Evolutionary conservation across 129 eudicot species (phyloP).

Genomic region (Solidago caesia): DNA sequence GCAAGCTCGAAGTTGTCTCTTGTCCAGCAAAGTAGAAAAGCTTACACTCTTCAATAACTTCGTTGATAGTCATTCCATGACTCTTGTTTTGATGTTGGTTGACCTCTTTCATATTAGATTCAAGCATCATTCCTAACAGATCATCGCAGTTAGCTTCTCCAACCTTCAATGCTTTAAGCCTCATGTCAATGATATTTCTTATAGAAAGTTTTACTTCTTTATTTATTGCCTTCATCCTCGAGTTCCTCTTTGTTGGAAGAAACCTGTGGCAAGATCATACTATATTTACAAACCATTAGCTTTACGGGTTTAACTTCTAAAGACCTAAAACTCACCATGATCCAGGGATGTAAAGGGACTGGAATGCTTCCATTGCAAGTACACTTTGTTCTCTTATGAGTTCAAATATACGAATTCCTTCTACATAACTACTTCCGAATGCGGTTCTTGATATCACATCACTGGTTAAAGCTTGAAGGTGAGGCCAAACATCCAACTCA

Average conservation of each 20-base stretch:
- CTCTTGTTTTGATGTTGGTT: conserved; percentile 29
- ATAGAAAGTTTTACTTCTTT: conserved; percentile 20
- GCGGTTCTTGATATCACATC: conserved; percentile 37
- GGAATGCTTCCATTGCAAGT: conserved; percentile 17
- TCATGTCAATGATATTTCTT: conserved; percentile 26
- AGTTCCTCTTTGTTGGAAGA: conserved; percentile 45
- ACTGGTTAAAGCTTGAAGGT: conserved; percentile 33
- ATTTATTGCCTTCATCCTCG: conserved; percentile 38
- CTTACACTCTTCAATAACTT: conserved; percentile 42
- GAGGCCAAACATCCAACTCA: conserved; percentile 38
- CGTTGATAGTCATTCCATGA: conserved; percentile 30
- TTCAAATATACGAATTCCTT: conserved; percentile 36
- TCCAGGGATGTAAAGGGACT: conserved; percentile 37
- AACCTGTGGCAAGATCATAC: conserved; percentile 21
- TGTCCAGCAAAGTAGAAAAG: conserved; percentile 46
- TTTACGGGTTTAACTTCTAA: no score
- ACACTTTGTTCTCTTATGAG: conserved; percentile 33
- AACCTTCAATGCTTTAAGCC: conserved; percentile 25
- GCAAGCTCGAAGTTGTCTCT: conserved; percentile 41
- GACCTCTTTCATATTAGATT: conserved; percentile 30
- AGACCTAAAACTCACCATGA: conserved; percentile 11
- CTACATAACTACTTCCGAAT: conserved; percentile 35
- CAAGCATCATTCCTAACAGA: conserved; percentile 35
- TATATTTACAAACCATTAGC: no score
- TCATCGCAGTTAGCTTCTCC: conserved; percentile 30